Base-by-base conservation (phyloP, 1,139 yeast species). In the Neolecta irregularis region DNA sequence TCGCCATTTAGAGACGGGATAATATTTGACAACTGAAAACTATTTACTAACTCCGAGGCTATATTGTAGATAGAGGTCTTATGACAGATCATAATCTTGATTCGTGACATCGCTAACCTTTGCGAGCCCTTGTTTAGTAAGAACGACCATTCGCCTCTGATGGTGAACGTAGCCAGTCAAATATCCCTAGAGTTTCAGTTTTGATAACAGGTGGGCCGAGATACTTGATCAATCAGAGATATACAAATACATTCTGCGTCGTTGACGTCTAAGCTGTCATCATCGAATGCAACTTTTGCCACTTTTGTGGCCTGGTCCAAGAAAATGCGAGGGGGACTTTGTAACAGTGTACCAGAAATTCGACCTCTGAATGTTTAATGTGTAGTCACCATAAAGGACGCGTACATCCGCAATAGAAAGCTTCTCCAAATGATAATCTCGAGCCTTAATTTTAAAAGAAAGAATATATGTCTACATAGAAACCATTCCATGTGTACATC, bases 181-280 rank as follows among this genome's bases (percentile, higher is more conserved):
- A n/a, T n/a, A n/a, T n/a, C n/a, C n/a, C n/a, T n/a, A n/a, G n/a
- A n/a, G n/a, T n/a, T n/a, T n/a, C n/a, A n/a, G n/a, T n/a, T n/a
- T n/a, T n/a, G n/a, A n/a, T n/a, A n/a, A n/a, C n/a, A n/a, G n/a
- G n/a, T n/a, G n/a, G n/a, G n/a, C n/a, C n/a, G n/a, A n/a, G n/a
- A 49, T 7, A 60, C 60, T 26, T 50, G 54, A 28, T 53, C 49
- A 8, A 58, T 54, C 26, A 61, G 47, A 30, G 54, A 47, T 6
- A 54, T 50, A 32, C 56, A 53, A 5, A 58, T 42, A 24, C 52
- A 47, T 38, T 61, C 65, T 2, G 55, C 48, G 8, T 46, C 46
- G 6, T 47, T 41, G 42, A 43, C 16, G 41, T 46, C 31, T 46
- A 46, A 23, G 24, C 38, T 32, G 31, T 37, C 29, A 21, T 40